phyloP scores from a whole-genome alignment of 345 rosid genomes.

The Cardamine occulta region DNA sequence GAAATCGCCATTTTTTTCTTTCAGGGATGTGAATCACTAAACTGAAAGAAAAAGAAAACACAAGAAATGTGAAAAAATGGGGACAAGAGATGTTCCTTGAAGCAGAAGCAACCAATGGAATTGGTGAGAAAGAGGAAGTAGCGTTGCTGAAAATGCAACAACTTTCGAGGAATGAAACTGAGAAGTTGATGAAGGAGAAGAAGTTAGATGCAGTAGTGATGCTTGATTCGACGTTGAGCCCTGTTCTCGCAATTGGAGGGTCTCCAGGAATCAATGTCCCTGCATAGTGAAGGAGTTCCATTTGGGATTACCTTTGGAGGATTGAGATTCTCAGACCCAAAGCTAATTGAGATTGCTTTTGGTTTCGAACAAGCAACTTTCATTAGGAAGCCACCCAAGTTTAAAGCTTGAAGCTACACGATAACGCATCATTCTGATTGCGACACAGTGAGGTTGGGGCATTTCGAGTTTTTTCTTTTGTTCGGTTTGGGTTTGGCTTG shows the following conservation, averaged over 20 bases:
- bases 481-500: background rate
- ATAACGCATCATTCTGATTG: no score
- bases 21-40: background rate
- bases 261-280: constrained; percentile 70
- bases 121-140: constrained; percentile 35
- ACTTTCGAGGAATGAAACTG: constrained; percentile 51
- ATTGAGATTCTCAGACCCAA: constrained; percentile 63
- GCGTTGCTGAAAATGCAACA: constrained; percentile 41
- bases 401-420: background rate
- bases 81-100: constrained; percentile 53
- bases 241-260: constrained; percentile 67
- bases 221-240: background rate
- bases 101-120: constrained; percentile 52
- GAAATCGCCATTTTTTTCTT: background rate
- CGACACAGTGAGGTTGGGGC: no score
- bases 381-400: constrained; percentile 61
- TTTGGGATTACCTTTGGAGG: constrained; percentile 73
- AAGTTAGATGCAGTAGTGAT: constrained; percentile 63
- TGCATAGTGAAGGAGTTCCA: constrained; percentile 54
- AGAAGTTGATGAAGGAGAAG: constrained; percentile 55
- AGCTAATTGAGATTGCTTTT: constrained; percentile 71
- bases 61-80: constrained; percentile 62
- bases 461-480: no score
- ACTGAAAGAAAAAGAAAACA: constrained; percentile 1
- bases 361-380: constrained; percentile 71